A percentile compares a stretch with the other conserved stretches of the same genome.
phyloP scores from a whole-genome alignment of 2,329 filamentous ascomycete species.

The Emmonsiellopsis sp. region DNA sequence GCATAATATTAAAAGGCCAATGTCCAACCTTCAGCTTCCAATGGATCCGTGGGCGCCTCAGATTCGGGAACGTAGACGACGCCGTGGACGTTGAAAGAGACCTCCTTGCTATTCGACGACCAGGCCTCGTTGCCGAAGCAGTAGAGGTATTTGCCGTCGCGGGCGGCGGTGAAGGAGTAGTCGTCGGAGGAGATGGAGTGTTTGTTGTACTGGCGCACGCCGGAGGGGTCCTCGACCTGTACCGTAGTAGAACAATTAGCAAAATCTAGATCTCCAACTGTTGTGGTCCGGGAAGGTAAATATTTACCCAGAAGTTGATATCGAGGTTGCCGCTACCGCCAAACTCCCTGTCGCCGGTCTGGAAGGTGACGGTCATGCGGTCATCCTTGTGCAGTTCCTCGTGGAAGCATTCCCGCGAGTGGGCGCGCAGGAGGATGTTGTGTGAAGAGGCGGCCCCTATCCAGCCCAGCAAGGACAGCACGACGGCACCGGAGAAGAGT shows the following conservation, averaged over 20 bases:
- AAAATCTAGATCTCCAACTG: not conserved
- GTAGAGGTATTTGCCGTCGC: slow-evolving; percentile 87
- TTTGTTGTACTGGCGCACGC: slow-evolving; percentile 69
- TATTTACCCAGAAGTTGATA: slow-evolving; percentile 90
- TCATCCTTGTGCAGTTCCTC: slow-evolving; percentile 87
- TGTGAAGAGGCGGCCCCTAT: slow-evolving; percentile 63
- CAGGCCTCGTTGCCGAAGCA: slow-evolving; percentile 99
- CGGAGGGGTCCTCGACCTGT: slow-evolving; percentile 68
- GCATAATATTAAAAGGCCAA: not conserved
- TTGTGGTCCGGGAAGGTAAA: slow-evolving; percentile 1
- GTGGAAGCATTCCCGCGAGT: slow-evolving; percentile 96
- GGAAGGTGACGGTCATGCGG: slow-evolving; percentile 97
- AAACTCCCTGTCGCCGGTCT: slow-evolving; percentile 94
- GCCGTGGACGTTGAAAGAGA: slow-evolving; percentile 98
- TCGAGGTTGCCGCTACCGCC: slow-evolving; percentile 89
- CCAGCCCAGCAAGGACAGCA: slow-evolving; percentile 45
- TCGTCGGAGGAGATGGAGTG: slow-evolving; percentile 80
- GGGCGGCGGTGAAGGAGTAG: slow-evolving; percentile 75
- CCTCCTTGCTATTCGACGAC: slow-evolving; percentile 92
- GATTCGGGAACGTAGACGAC: slow-evolving; percentile 92
- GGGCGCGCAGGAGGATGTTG: slow-evolving; percentile 90
- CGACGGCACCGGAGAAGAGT: slow-evolving; percentile 28
- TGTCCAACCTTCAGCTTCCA: slow-evolving; percentile 73
- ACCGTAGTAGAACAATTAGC: slow-evolving; percentile 3
- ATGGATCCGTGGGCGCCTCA: slow-evolving; percentile 73